Evolutionary conservation across 1,284 basidiomycete species (phyloP), one percentile per base, ranked within the genome.

Genomic region (Kalmanozyma brasiliensis): DNA sequence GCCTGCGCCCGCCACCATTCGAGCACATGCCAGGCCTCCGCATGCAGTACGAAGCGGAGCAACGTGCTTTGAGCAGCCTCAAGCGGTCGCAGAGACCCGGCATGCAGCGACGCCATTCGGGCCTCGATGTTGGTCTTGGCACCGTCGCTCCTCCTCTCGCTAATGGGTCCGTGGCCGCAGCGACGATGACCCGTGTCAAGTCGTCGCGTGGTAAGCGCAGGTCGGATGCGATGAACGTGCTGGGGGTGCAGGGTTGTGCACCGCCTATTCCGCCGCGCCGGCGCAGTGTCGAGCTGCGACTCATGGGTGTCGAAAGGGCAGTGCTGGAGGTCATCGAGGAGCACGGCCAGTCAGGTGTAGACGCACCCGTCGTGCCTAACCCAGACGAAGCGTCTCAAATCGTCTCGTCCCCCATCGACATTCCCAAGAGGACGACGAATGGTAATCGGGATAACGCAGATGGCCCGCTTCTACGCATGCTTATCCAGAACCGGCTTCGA

Each of bases 1-100:
- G 60, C 8, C 61, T 70, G 7, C 26, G 42, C 5, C 52, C 61
- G 0, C 67, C 67, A 2, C 38, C 44, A 1, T 70, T 70, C 23
- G 67, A 70, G 30, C 61, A 64, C 7, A 61, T 61, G 1, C 61
- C 66, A 3, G 66, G 66, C 11, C 32, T 52, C 7, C 51, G 52
- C 29, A 59, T 69, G 51, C 13, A 64, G 0, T 37, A 48, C 3
- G 66, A 69, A 19, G 32, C 52, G 4, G 46, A 62, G 23, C 19
- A 40, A 5, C 57, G 56, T 33, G 57, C 63, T 62, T 57, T 36
- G 58, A 49, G 8, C 20, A 29, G 19, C 64, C 52, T 17, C 57
- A 59, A 57, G 42, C 37, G 33, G 16, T 36, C 19, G 10, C 20
- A 43, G n/a, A 48, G 38, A 8, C 33, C 35, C 19, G 56, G 51